These are phyloP conservation scores for Priceomyces castillae DNA, from an alignment of 805 yeast species.

Conservation along the genomic window DNA sequence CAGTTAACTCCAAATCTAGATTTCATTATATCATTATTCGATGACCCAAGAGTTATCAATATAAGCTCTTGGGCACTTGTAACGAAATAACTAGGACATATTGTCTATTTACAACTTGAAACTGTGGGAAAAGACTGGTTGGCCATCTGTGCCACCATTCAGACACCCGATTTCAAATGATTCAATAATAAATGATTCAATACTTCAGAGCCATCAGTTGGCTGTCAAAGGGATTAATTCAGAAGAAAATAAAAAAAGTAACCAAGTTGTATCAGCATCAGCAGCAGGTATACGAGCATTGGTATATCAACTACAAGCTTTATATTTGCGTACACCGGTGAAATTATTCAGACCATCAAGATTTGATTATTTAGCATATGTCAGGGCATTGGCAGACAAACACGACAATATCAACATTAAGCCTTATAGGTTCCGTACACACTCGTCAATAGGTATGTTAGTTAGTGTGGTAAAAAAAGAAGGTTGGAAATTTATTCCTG, in stretches of 20 bases:
- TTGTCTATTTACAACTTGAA: background rate
- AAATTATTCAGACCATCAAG: constrained; percentile 88
- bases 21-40: no score
- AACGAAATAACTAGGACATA: background rate
- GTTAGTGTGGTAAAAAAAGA: constrained; percentile 66
- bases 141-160: constrained; percentile 2
- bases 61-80: no score
- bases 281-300: constrained; percentile 87
- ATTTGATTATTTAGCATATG: constrained; percentile 77
- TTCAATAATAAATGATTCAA: background rate
- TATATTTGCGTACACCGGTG: constrained; percentile 78
- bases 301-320: constrained; percentile 70
- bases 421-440: constrained; percentile 60
- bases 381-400: constrained; percentile 49
- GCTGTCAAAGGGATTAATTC: background rate
- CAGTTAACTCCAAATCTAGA: no score
- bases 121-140: background rate
- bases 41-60: no score
- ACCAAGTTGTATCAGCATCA: constrained; percentile 65
- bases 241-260: constrained; percentile 16
- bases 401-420: constrained; percentile 43
- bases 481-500: constrained; percentile 87
- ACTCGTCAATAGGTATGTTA: constrained; percentile 75
- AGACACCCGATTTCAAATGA: constrained; percentile 1
- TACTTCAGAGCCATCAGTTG: background rate